Conservation (phyloP, 1,284 basidiomycete genomes). For the Puccinia hordei region DNA sequence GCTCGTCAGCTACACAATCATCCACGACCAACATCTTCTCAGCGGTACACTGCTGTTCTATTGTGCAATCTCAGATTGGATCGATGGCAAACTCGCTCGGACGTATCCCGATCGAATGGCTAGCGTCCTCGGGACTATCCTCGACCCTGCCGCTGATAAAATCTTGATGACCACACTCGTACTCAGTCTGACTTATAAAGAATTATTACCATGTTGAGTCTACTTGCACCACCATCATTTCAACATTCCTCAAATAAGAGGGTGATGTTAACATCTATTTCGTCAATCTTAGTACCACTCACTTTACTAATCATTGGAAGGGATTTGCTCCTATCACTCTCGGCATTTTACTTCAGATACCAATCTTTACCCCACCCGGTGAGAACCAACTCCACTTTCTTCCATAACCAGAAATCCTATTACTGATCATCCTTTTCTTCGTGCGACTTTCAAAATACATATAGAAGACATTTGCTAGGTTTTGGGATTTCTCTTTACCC, state of each 20-base stretch:
- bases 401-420: not conserved
- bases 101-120: conserved; percentile 71
- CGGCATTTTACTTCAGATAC: conserved; percentile 92
- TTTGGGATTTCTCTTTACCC: conserved; percentile 93
- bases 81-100: conserved; percentile 87
- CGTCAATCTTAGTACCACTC: conserved; percentile 68
- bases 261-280: not conserved
- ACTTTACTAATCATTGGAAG: conserved; percentile 84
- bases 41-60: conserved; percentile 82
- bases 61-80: conserved; percentile 86
- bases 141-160: conserved; percentile 98
- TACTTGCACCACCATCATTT: not conserved
- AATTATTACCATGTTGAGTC: conserved; percentile 74
- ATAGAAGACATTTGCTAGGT: conserved; percentile 85
- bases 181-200: conserved; percentile 78
- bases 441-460: not conserved
- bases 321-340: conserved; percentile 80
- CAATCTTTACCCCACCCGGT: conserved; percentile 83
- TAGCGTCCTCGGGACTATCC: conserved; percentile 86
- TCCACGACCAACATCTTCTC: conserved; percentile 76
- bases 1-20: conserved; percentile 83
- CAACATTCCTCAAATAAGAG: not conserved
- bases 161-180: conserved; percentile 91
- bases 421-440: conserved; percentile 40
- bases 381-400: conserved; percentile 57